Percentiles rank a stretch among this genome's conserved stretches.
These are phyloP conservation scores for Huntiella bhutanensis DNA, from an alignment of 2,329 filamentous ascomycete species.

Conservation along the genomic window DNA sequence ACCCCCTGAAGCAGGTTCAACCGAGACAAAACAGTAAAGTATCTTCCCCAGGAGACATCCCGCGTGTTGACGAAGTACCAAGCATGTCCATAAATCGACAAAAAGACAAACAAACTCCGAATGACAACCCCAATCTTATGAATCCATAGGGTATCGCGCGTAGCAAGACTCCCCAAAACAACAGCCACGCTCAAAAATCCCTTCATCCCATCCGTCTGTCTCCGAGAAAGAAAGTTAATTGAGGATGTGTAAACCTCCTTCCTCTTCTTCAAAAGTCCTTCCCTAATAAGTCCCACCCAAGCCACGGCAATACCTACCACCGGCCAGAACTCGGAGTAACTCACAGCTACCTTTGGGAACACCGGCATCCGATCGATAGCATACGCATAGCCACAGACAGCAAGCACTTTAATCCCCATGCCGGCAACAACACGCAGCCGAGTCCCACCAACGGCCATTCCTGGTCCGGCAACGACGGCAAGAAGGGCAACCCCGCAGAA, in stretches of 20 bases:
- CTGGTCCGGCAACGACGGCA: neutral
- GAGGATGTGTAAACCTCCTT: conserved; percentile 11
- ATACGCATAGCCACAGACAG: neutral
- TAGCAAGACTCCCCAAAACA: conserved; percentile 36
- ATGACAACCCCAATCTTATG: conserved; percentile 36
- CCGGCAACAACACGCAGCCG: neutral
- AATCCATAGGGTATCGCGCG: conserved; percentile 27
- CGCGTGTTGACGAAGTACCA: conserved; percentile 35
- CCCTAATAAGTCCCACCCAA: neutral
- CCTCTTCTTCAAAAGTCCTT: conserved; percentile 8
- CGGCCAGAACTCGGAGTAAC: neutral
- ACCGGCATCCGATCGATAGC: neutral
- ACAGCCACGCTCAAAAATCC: conserved; percentile 41
- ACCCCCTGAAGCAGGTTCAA: conserved; percentile 32
- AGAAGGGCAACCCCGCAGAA: neutral
- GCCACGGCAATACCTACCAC: neutral
- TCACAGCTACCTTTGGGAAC: neutral
- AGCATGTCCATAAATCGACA: conserved; percentile 43
- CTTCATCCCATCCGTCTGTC: conserved; percentile 46
- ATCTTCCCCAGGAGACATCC: conserved; percentile 36
- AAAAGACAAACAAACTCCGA: conserved; percentile 40
- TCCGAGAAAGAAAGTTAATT: conserved; percentile 23
- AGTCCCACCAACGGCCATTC: neutral
- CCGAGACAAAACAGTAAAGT: conserved; percentile 33
- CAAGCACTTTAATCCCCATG: neutral